phyloP scores from a whole-genome alignment of 495 filamentous ascomycete species.

The Achaetomiella virescens region DNA sequence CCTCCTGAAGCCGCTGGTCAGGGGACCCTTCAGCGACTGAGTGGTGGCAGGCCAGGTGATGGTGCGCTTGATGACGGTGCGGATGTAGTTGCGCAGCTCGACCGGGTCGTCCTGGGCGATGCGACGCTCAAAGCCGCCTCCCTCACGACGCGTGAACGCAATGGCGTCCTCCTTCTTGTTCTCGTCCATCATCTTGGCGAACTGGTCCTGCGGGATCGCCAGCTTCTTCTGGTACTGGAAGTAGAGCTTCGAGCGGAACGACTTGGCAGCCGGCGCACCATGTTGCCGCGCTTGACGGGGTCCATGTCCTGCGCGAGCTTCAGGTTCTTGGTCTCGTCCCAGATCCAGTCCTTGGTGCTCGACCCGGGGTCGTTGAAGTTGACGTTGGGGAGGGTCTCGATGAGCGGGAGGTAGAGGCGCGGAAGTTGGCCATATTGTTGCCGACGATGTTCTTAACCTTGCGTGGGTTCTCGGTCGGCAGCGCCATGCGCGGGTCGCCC shows the following conservation, averaged over 20 bases:
- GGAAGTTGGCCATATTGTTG: constrained; percentile 85
- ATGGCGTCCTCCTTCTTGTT: constrained; percentile 61
- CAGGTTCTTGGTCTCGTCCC: constrained; percentile 46
- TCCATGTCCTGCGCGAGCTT: constrained; percentile 84
- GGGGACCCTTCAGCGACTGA: constrained; percentile 71
- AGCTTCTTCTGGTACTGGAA: constrained; percentile 91
- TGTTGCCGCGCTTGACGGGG: constrained; percentile 80
- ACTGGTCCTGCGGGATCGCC: constrained; percentile 73
- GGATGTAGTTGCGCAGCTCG: constrained; percentile 60
- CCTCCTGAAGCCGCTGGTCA: constrained; percentile 66
- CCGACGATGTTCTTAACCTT: constrained; percentile 92
- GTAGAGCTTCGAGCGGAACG: constrained; percentile 84
- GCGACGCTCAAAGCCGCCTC: constrained; percentile 76
- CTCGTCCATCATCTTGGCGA: constrained; percentile 77
- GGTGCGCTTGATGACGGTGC: constrained; percentile 71
- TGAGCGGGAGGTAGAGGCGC: constrained; percentile 81
- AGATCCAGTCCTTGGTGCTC: constrained; percentile 56
- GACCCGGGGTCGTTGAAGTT: constrained; percentile 65
- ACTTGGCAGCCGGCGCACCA: constrained; percentile 84
- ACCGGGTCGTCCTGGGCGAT: constrained; percentile 64
- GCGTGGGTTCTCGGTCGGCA: constrained; percentile 81
- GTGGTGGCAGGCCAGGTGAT: constrained; percentile 84
- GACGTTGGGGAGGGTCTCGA: constrained; percentile 85
- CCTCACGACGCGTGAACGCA: constrained; percentile 64
- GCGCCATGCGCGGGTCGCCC: constrained; percentile 86